Evolutionary conservation across 2,329 filamentous ascomycete genomes (phyloP).

Genomic region (Basipetospora chlamydospora): DNA sequence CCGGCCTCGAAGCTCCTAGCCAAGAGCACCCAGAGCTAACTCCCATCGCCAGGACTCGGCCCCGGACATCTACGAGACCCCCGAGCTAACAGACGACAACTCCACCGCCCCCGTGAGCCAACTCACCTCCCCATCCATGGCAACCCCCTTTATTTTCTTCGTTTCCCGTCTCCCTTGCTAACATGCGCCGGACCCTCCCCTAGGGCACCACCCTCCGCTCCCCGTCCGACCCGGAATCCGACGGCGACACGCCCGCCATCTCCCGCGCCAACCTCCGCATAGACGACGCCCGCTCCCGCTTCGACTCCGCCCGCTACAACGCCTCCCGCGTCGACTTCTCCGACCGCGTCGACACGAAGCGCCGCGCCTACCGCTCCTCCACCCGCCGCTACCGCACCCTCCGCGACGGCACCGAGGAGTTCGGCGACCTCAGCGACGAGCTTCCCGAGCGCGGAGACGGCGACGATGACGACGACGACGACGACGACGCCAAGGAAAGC

Average conservation of each 20-base stretch:
- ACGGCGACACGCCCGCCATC: slow-evolving; percentile 52
- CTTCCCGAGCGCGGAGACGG: too few species aligned
- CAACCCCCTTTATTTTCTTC: too few species aligned
- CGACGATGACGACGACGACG: too few species aligned
- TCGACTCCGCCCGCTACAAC: slow-evolving; percentile 61
- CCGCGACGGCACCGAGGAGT: slow-evolving; percentile 48
- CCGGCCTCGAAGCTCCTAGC: neutral
- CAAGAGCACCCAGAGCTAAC: neutral
- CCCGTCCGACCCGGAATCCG: slow-evolving; percentile 47
- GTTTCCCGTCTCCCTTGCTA: neutral
- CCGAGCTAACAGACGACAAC: slow-evolving; percentile 78
- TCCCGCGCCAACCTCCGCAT: slow-evolving; percentile 64
- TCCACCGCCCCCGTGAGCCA: slow-evolving; percentile 54
- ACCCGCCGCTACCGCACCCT: slow-evolving; percentile 50
- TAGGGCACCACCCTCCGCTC: slow-evolving; percentile 42
- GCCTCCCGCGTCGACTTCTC: slow-evolving; percentile 75
- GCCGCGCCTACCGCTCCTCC: slow-evolving; percentile 69
- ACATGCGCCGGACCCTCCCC: neutral
- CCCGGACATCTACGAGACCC: slow-evolving; percentile 93
- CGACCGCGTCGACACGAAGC: slow-evolving; percentile 69
- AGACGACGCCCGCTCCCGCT: slow-evolving; percentile 65
- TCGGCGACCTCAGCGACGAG: slow-evolving; percentile 65
- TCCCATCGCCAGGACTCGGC: slow-evolving; percentile 54
- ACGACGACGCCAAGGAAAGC: slow-evolving; percentile 46
- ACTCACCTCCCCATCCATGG: neutral